These are phyloP conservation scores for Collybia nuda DNA, from an alignment of 768 basidiomycete species.

Conservation along the genomic window DNA sequence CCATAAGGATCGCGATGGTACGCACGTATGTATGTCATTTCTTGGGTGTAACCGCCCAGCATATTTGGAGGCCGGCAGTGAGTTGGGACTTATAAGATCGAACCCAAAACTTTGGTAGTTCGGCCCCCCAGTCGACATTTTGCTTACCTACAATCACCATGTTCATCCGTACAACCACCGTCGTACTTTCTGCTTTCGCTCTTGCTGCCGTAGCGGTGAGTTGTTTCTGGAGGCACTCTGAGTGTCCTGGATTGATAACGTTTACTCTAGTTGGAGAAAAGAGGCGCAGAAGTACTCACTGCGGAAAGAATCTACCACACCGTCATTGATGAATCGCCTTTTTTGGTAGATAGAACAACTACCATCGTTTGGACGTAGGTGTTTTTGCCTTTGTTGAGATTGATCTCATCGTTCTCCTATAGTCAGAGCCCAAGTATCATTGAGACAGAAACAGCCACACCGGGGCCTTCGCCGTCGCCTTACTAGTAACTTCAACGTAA, in stretches of 20 bases:
- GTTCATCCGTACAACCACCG: not conserved
- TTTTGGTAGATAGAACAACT: slow-evolving; percentile 19
- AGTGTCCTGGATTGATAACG: not conserved
- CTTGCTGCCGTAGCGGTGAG: too few species aligned
- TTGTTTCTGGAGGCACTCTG: too few species aligned
- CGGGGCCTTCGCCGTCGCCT: slow-evolving; percentile 13
- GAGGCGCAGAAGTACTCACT: slow-evolving; percentile 10
- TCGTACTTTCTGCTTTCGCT: not conserved
- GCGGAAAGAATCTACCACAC: slow-evolving; percentile 18
- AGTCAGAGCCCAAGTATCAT: slow-evolving; percentile 19
- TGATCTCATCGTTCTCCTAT: not conserved
- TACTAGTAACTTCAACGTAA: too few species aligned
- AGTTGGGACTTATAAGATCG: too few species aligned
- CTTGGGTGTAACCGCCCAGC: too few species aligned
- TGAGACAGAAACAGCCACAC: slow-evolving; percentile 2
- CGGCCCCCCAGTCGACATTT: too few species aligned
- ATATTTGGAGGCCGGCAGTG: too few species aligned
- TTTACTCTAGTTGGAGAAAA: not conserved
- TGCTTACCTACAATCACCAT: not conserved
- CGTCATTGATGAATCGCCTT: slow-evolving; percentile 18
- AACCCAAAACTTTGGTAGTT: too few species aligned
- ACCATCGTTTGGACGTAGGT: slow-evolving; percentile 25
- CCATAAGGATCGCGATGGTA: too few species aligned
- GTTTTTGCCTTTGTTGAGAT: not conserved
- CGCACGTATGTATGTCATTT: too few species aligned